Evolutionary conservation across 2,329 filamentous ascomycete species (phyloP).

Genomic region (Triangularia setosa): DNA sequence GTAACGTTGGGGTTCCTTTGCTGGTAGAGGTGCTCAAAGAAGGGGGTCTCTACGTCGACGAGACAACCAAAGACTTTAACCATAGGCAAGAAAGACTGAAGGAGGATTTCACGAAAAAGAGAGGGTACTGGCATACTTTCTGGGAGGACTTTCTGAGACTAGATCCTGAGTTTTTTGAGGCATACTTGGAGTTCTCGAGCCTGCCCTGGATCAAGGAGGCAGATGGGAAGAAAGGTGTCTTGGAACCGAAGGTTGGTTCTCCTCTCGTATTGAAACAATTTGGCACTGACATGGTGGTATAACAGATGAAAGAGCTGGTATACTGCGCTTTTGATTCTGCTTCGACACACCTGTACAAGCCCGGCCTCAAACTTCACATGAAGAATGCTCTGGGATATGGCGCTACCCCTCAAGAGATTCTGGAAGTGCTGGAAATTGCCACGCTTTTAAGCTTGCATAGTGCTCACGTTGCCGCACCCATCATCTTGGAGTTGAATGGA

Average conservation of each 20-base stretch:
- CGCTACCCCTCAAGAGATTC: slow-evolving; percentile 43
- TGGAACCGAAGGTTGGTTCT: slow-evolving; percentile 39
- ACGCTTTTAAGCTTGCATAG: slow-evolving; percentile 30
- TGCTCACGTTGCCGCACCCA: slow-evolving; percentile 30
- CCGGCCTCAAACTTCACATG: slow-evolving; percentile 46
- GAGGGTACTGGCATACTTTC: slow-evolving; percentile 44
- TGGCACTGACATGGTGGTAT: not conserved
- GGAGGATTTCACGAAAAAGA: slow-evolving; percentile 40
- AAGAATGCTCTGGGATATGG: slow-evolving; percentile 44
- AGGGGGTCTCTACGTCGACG: slow-evolving; percentile 30
- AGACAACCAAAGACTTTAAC: slow-evolving; percentile 33
- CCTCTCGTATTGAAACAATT: not conserved
- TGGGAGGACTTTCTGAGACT: slow-evolving; percentile 43
- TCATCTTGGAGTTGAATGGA: slow-evolving; percentile 26
- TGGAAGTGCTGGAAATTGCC: slow-evolving; percentile 46
- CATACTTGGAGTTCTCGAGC: slow-evolving; percentile 43
- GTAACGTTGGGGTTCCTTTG: slow-evolving; percentile 43
- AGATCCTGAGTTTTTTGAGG: slow-evolving; percentile 45
- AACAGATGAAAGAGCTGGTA: slow-evolving; percentile 41
- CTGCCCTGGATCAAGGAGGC: slow-evolving; percentile 38
- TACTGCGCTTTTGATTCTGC: slow-evolving; percentile 47
- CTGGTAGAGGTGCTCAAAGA: slow-evolving; percentile 45
- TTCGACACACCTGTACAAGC: slow-evolving; percentile 44
- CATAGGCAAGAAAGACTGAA: slow-evolving; percentile 36
- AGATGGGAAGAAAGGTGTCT: slow-evolving; percentile 25